Base-by-base conservation (phyloP, 108 stramenopile genomes). In the Aurantiochytrium sp. region DNA sequence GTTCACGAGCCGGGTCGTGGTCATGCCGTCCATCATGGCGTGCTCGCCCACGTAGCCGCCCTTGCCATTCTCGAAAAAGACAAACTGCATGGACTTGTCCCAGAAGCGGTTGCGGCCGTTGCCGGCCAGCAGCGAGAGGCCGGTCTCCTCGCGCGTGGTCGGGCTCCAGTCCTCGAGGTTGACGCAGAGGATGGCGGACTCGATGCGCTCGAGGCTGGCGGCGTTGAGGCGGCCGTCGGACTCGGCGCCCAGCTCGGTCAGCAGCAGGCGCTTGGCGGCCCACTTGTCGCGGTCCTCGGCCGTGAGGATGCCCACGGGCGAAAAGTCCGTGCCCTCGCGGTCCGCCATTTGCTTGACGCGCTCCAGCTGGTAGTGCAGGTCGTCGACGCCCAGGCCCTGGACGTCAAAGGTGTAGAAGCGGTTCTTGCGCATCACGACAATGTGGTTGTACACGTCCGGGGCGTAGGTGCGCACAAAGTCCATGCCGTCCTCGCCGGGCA, bases 351-450 rank as follows among this genome's bases (percentile, higher is more conserved):
- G 37, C 10, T 89, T 37, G 12, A 90, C 90, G 30, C 89, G 87
- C 39, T 89, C 37, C 69, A 90, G 87, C 69, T 90, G 90, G 37
- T 36, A 39, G 86, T 90, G 55, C 37, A 90, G 85, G 41, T 90
- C 89, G n/a, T 59, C 87, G 17, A 27, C 48, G 37, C 87, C 87
- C 12, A 90, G 81, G 42, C 45, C 42, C 27, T 41, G n/a, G 27
- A 87, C 90, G 89, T 90, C 89, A 3, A 90, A 55, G 36, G 89
- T 87, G 87, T 87, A 90, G 87, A 90, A 88, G 37, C 89, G 89
- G 48, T 89, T 90, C 55, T 39, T 89, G 68, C 89, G 87, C 86
- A 89, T 17, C 59, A 90, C 90, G 4, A 89, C 55, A 34, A 90
- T 87, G 90, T 90, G 90, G 87, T 90, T 89, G 89, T 89, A 89